Evolutionary conservation across 78 protist species (phyloP).

Genomic region (Dictyostelium brefeldianum): DNA sequence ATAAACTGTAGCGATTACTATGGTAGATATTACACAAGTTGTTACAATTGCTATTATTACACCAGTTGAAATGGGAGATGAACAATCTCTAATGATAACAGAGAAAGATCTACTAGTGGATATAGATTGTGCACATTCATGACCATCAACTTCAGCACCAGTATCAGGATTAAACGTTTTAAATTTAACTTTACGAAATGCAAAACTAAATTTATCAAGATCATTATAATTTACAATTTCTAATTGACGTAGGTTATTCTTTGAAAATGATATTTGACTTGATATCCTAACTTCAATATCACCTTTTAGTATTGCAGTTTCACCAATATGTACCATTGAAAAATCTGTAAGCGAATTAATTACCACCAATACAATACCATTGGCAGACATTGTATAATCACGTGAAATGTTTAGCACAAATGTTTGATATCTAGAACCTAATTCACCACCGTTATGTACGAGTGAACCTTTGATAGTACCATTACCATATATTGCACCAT

Average conservation of each 20-base stretch:
- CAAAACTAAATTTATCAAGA: neutral
- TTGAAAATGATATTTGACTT: neutral
- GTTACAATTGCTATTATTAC: neutral
- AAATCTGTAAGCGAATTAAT: neutral
- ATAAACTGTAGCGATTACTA: neutral
- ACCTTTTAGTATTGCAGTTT: neutral
- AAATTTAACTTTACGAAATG: neutral
- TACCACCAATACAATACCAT: neutral
- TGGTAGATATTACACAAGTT: neutral
- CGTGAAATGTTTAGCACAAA: neutral
- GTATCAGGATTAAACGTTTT: conserved; percentile 2
- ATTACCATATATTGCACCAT: neutral
- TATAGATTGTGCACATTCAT: neutral
- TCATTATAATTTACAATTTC: neutral
- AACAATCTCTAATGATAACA: conserved; percentile 1
- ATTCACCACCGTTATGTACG: neutral
- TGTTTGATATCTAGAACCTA: neutral
- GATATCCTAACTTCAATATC: neutral
- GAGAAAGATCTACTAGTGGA: conserved; percentile 9
- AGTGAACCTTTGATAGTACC: neutral
- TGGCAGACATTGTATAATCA: neutral
- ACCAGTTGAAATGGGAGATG: conserved; percentile 6
- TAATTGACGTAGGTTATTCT: neutral
- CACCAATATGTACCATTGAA: neutral
- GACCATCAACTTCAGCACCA: neutral